Conservation (phyloP, 495 filamentous ascomycete genomes). For the Zalerion maritima region DNA sequence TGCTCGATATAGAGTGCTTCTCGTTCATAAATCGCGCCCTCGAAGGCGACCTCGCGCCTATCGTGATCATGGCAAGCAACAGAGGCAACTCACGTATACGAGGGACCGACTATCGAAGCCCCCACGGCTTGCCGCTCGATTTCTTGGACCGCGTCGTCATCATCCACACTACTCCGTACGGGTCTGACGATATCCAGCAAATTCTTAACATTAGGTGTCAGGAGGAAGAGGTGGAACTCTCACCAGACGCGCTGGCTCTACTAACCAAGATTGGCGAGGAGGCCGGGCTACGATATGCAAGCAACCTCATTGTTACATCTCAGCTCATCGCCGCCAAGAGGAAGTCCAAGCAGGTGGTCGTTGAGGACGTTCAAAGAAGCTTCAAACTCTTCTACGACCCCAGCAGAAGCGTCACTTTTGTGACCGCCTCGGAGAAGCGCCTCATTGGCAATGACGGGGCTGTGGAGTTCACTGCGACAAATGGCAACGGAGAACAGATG, state of each 20-base stretch:
- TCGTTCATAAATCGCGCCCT: slow-evolving; percentile 95
- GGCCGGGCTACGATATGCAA: slow-evolving; percentile 80
- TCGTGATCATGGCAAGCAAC: slow-evolving; percentile 99
- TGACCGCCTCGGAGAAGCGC: slow-evolving; percentile 76
- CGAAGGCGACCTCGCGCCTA: slow-evolving; percentile 83
- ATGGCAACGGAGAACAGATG: slow-evolving; percentile 65
- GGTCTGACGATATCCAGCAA: slow-evolving; percentile 68
- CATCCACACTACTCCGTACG: slow-evolving; percentile 88
- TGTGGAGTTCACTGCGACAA: slow-evolving; percentile 52
- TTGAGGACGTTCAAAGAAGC: slow-evolving; percentile 83
- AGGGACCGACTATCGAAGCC: slow-evolving; percentile 80
- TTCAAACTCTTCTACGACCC: slow-evolving; percentile 91
- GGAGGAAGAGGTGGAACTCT: slow-evolving; percentile 89
- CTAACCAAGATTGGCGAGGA: slow-evolving; percentile 93
- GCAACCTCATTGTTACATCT: slow-evolving; percentile 90
- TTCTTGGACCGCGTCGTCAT: slow-evolving; percentile 95
- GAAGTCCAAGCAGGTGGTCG: slow-evolving; percentile 58
- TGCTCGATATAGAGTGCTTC: slow-evolving; percentile 99
- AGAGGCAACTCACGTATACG: slow-evolving; percentile 82
- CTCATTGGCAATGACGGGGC: slow-evolving; percentile 78
- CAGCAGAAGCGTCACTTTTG: slow-evolving; percentile 72
- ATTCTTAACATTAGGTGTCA: slow-evolving; percentile 83
- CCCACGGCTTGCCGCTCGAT: slow-evolving; percentile 87
- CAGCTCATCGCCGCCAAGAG: slow-evolving; percentile 68
- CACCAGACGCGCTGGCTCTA: slow-evolving; percentile 74